Evolutionary conservation across 768 basidiomycete species (phyloP).

Genomic region (Phlebiopsis flavidoalba): DNA sequence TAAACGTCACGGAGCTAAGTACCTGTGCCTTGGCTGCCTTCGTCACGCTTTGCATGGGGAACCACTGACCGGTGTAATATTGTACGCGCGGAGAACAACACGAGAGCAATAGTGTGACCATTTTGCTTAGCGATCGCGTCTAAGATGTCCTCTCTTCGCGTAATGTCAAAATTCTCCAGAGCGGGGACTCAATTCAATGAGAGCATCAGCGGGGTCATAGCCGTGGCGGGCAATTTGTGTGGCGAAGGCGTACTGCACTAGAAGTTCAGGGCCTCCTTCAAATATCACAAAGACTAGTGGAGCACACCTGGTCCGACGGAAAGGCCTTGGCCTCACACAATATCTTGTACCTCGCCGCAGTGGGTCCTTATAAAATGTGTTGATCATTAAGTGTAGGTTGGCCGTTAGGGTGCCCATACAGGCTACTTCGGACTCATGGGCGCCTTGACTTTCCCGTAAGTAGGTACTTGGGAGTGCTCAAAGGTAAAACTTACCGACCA

Average conservation of each 20-base stretch:
- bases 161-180: constrained; percentile 78
- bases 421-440: constrained; percentile 84
- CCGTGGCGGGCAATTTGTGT: constrained; percentile 87
- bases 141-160: constrained; percentile 87
- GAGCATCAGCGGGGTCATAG: constrained; percentile 62
- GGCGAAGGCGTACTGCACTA: constrained; percentile 82
- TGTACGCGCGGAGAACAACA: constrained; percentile 92
- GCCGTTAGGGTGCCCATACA: constrained; percentile 94
- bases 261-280: neutral
- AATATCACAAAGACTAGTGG: neutral
- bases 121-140: constrained; percentile 62
- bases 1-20: constrained; percentile 10
- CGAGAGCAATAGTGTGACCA: constrained; percentile 79
- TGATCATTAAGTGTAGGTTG: constrained; percentile 95
- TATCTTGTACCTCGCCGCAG: constrained; percentile 81
- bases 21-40: constrained; percentile 82
- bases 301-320: constrained; percentile 85
- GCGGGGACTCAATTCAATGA: constrained; percentile 78
- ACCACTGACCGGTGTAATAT: constrained; percentile 96
- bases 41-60: constrained; percentile 84
- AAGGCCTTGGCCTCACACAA: constrained; percentile 93
- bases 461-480: neutral
- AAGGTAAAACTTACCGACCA: constrained; percentile 63
- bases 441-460: constrained; percentile 45
- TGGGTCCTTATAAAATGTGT: constrained; percentile 92